phyloP scores from a whole-genome alignment of 805 yeast species.

The Cyberlindnera subsufficiens region DNA sequence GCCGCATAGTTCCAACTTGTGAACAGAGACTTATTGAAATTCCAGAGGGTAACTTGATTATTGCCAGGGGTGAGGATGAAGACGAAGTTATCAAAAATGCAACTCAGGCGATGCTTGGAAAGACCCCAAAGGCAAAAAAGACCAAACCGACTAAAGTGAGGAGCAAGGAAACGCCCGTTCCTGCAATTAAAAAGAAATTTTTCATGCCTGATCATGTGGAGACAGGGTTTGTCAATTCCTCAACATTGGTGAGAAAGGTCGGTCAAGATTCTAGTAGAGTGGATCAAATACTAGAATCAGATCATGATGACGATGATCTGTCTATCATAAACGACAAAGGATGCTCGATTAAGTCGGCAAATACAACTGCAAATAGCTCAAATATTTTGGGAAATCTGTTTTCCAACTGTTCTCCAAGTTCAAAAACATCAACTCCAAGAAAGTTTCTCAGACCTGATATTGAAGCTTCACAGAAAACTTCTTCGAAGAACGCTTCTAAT shows the following conservation, averaged over 20 bases:
- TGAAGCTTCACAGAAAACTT: neutral
- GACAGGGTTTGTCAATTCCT: constrained; percentile 55
- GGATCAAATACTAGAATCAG: constrained; percentile 1
- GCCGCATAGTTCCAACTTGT: constrained; percentile 46
- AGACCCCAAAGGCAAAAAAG: constrained; percentile 18
- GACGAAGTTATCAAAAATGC: constrained; percentile 67
- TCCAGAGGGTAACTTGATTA: constrained; percentile 63
- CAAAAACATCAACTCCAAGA: constrained; percentile 1
- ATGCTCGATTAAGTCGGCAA: neutral
- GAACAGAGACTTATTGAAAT: constrained; percentile 52
- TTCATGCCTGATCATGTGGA: constrained; percentile 72
- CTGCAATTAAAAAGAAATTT: constrained; percentile 37
- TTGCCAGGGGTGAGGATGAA: constrained; percentile 48
- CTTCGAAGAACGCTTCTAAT: neutral
- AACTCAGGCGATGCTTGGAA: constrained; percentile 53
- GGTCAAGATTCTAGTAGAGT: constrained; percentile 4
- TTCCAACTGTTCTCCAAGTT: constrained; percentile 1
- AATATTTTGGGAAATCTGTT: constrained; percentile 4
- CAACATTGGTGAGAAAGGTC: constrained; percentile 35
- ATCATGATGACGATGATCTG: constrained; percentile 3
- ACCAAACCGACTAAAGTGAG: constrained; percentile 9
- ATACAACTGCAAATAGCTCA: constrained; percentile 2
- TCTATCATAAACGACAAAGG: neutral
- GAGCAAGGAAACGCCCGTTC: constrained; percentile 13
- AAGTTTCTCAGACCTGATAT: neutral